phyloP scores from a whole-genome alignment of 192 early-diverging fungal genomes.

The Funneliformis geosporum region DNA sequence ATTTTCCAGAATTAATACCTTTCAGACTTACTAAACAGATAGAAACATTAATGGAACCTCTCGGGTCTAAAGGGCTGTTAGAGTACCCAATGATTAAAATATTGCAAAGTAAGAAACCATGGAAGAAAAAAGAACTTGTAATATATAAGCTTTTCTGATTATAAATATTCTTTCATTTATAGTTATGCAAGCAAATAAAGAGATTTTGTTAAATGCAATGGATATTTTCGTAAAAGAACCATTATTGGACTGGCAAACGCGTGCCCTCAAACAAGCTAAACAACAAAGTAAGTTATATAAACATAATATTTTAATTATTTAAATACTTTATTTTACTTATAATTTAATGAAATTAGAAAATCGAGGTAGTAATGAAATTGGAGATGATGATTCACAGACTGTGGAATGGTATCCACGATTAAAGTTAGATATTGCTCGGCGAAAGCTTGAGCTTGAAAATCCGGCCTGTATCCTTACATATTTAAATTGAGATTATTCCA shows the following conservation, averaged over 20 bases:
- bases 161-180: background rate
- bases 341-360: conserved; percentile 36
- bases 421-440: conserved; percentile 70
- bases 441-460: conserved; percentile 72
- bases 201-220: conserved; percentile 70
- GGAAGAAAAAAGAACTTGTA: background rate
- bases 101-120: conserved; percentile 37
- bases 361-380: conserved; percentile 42
- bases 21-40: conserved; percentile 76
- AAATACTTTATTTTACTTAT: conserved; percentile 1
- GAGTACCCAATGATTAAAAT: conserved; percentile 70
- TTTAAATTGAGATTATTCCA: background rate
- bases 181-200: conserved; percentile 60
- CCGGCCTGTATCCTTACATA: conserved; percentile 49
- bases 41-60: conserved; percentile 60
- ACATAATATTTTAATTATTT: background rate
- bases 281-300: conserved; percentile 51
- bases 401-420: conserved; percentile 76
- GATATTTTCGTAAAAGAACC: conserved; percentile 84
- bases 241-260: conserved; percentile 77
- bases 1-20: conserved; percentile 76
- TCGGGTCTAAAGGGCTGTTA: conserved; percentile 66
- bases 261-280: conserved; percentile 61
- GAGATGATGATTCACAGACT: conserved; percentile 37
- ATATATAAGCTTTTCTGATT: background rate